These are phyloP conservation scores for Calendula officinalis DNA, from an alignment of 129 eudicot genomes.

Conservation along the genomic window DNA sequence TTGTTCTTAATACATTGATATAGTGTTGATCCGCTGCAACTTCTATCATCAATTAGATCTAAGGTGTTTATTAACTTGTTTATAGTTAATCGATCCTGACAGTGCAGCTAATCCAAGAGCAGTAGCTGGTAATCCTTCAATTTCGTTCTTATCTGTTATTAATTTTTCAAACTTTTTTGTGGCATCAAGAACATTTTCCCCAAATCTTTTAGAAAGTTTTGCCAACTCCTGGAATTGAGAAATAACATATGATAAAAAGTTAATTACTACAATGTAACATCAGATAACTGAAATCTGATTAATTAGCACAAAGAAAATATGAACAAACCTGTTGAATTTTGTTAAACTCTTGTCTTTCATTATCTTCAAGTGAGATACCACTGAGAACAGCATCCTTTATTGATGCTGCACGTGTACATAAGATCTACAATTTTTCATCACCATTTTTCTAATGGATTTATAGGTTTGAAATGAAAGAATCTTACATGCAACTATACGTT, in stretches of 20 bases:
- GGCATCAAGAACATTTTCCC: conserved; percentile 85
- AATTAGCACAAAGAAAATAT: neutral
- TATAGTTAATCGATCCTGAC: no score
- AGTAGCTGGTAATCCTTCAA: conserved; percentile 86
- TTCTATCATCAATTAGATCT: no score
- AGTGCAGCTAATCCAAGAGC: conserved; percentile 88
- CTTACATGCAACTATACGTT: conserved; percentile 87
- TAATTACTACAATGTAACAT: conserved; percentile 2
- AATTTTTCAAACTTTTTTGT: conserved; percentile 86
- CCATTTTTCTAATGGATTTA: neutral
- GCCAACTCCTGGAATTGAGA: conserved; percentile 63
- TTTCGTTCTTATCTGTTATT: conserved; percentile 70
- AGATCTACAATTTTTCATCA: neutral
- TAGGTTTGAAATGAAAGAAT: neutral
- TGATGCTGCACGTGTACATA: conserved; percentile 56
- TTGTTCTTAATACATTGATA: no score
- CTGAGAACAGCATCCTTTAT: conserved; percentile 90
- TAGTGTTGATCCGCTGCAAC: no score
- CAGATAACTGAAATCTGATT: neutral
- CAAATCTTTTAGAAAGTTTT: conserved; percentile 73
- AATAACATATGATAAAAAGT: neutral
- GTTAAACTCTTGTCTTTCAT: conserved; percentile 77
- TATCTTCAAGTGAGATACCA: conserved; percentile 89
- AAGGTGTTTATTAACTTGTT: no score
- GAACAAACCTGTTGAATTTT: conserved; percentile 74